Evolutionary conservation across 176 grass and related monocot species (phyloP), one percentile per base, ranked within the genome.

Genomic region (Panicum miliaceum): DNA sequence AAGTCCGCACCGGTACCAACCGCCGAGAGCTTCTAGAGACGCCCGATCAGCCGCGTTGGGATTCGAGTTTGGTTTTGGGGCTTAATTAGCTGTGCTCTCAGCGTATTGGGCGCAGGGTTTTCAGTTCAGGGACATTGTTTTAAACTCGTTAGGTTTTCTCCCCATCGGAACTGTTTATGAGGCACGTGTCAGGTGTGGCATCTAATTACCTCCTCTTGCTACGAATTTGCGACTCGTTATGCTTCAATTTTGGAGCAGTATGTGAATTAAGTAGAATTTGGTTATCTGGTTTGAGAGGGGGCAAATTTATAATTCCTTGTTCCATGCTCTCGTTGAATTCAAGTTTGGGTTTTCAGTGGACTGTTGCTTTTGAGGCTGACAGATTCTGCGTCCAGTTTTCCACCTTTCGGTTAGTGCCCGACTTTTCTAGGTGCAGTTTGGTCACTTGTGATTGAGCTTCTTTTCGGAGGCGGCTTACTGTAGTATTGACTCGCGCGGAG

Each of bases 101-200:
- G n/a, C 37, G 7, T 23, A 88, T 52, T 67, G 12, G 76, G 57
- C 68, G 15, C 15, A 66, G 53, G 22, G 66, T 8, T 71, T 87
- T 77, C 47, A 73, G 84, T 82, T 52, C 12, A 35, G 79, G 54
- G 79, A 75, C 64, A 75, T 79, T 36, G 32, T 46, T 10, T 35
- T 32, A 32, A 32, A 32, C 29, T 2, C 18, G 45, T 45, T 84
- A 84, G 84, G 75, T 87, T 75, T 87, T 69, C 22, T 36, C n/a
- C 32, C 2, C 80, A 2, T 73, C 26, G 15, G 22, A 20, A 23
- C 25, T 22, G 36, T 0, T 73, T 6, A 35, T 8, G 32, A 50
- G 47, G 13, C 34, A 0, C 26, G n/a, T 53, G 42, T 18, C 59
- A 3, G 40, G 15, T 59, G 8, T 14, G 11, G 46, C 22, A 19